Percentiles rank a stretch among this genome's conserved stretches.
These are phyloP conservation scores for Allium cepa DNA, from an alignment of 106 monocot genomes.

Conservation along the genomic window DNA sequence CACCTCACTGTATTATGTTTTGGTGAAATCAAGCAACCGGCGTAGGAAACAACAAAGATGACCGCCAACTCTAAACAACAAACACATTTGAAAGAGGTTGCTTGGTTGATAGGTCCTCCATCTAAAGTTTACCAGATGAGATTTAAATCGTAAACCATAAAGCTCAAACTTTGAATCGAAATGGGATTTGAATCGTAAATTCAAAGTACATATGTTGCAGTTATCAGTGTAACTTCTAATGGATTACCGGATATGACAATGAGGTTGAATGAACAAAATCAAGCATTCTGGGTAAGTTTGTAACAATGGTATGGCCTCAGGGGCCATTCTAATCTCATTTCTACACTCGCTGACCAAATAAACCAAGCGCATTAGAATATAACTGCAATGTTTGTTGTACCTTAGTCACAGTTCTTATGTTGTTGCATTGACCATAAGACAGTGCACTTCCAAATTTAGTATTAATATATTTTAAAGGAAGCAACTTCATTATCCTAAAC, in stretches of 20 bases:
- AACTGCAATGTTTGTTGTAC: conserved; percentile 50
- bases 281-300: conserved; percentile 34
- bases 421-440: conserved; percentile 29
- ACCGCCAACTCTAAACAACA: conserved; percentile 67
- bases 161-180: no score
- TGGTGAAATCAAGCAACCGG: no score
- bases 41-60: no score
- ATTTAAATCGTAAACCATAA: no score
- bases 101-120: conserved; percentile 50
- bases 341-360: conserved; percentile 24
- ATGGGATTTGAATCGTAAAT: no score
- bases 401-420: conserved; percentile 23
- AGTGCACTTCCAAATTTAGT: conserved; percentile 39
- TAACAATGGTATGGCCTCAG: conserved; percentile 47
- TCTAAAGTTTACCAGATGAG: conserved; percentile 61
- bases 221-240: conserved; percentile 28
- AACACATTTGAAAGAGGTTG: conserved; percentile 40
- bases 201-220: conserved; percentile 18
- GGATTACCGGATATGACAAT: conserved; percentile 34
- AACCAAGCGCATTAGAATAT: conserved; percentile 52
- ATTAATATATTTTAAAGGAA: conserved; percentile 58
- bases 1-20: no score
- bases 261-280: conserved; percentile 40
- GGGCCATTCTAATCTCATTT: conserved; percentile 36
- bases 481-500: conserved; percentile 54